A percentile compares a stretch with the other conserved stretches of the same genome.
These are phyloP conservation scores for Floccularia luteovirens DNA, from an alignment of 768 basidiomycete species.

Conservation along the genomic window DNA sequence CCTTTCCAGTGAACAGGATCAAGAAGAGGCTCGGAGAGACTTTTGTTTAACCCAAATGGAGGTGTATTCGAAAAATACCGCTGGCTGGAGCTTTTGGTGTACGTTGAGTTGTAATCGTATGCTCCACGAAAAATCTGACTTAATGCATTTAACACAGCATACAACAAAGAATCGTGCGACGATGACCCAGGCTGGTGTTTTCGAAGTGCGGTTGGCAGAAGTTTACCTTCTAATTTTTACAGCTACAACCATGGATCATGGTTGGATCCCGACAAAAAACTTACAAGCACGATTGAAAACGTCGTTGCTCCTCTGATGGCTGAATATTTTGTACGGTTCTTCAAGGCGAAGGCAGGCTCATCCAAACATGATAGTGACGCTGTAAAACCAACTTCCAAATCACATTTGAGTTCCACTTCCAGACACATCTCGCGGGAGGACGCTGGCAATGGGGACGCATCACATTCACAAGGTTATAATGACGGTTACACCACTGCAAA, in stretches of 20 bases:
- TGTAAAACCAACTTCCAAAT: neutral
- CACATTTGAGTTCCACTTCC: neutral
- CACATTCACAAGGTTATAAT: slow-evolving; percentile 38
- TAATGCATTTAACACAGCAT: slow-evolving; percentile 30
- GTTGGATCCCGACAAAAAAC: neutral
- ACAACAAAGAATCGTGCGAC: slow-evolving; percentile 53
- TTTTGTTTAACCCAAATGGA: slow-evolving; percentile 57
- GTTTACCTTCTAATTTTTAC: slow-evolving; percentile 52
- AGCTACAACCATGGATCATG: slow-evolving; percentile 25
- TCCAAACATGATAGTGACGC: neutral
- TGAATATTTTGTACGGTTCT: no score
- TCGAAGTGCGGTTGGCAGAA: slow-evolving; percentile 46
- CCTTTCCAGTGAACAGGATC: slow-evolving; percentile 36
- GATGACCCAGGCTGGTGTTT: slow-evolving; percentile 67
- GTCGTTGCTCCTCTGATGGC: slow-evolving; percentile 4
- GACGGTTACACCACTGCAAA: slow-evolving; percentile 53
- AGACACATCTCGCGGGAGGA: neutral
- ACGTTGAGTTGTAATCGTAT: slow-evolving; percentile 14
- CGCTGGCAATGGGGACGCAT: neutral
- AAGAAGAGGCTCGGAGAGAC: slow-evolving; percentile 30
- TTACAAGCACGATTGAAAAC: neutral
- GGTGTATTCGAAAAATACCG: slow-evolving; percentile 44
- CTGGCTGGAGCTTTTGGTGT: slow-evolving; percentile 73
- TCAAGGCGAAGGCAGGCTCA: no score
- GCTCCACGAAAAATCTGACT: neutral